Base-by-base conservation (phyloP, 495 filamentous ascomycete species). In the Podospora fimiseda region DNA sequence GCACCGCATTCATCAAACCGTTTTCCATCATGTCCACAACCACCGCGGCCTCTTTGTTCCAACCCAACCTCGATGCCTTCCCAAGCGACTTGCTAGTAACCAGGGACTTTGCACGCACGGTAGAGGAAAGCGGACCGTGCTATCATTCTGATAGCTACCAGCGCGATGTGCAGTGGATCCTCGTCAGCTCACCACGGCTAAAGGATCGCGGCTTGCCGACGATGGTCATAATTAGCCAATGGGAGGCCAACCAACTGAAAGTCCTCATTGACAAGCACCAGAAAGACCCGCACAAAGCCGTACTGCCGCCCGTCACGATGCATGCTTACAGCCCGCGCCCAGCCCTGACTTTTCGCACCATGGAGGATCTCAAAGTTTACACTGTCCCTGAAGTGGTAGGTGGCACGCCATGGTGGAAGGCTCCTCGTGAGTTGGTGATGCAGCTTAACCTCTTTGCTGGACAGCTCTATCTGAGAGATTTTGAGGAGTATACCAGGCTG, bases 371-470 rank as follows among this genome's bases (percentile, higher is more conserved):
- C 1, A 56, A 56, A 2, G 62, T 76, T 16, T 80, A 64, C 51
- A 62, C 66, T 11, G 48, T 73, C 42, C 71, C 70, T 1, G 3
- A 21, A 22, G 2, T 39, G n/a, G 18, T 30, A 42, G 11, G 59
- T 43, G 33, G 14, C 27, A 33, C 5, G 27, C 6, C 5, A 15
- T 48, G 62, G n/a, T 46, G 48, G 36, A 37, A 57, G 18, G 58
- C 63, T 48, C 62, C 15, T 11, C n/a, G 24, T 15, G 39, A 55
- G 0, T 52, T 76, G 18, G 40, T 67, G 1, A 60, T 68, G 2
- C 71, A 83, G 45, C 71, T 88, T 11, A 84, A 85, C 55, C 69
- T 89, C 5, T 89, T 88, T 57, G 72, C 85, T 0, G 85, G 85
- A 9, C 80, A 84, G 51, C 71, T 88, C 0, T 89, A 85, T 62